These are phyloP conservation scores for Phaeodactylum tricornutum DNA, from an alignment of 108 stramenopile genomes.

Conservation along the genomic window DNA sequence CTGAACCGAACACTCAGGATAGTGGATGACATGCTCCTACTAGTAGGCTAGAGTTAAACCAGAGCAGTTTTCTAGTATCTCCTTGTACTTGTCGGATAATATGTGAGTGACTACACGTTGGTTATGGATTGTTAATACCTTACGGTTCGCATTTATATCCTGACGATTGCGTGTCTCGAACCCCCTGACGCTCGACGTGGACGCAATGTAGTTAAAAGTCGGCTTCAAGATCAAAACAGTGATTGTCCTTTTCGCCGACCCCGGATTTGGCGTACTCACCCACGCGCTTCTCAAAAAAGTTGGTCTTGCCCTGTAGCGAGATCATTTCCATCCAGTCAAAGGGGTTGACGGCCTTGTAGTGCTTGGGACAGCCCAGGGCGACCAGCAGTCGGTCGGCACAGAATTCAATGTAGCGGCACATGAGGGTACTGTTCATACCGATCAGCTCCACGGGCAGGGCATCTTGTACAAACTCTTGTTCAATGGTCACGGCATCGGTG, in stretches of 20 bases:
- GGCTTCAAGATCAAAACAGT: slow-evolving; percentile 79
- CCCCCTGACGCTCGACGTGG: too few species aligned
- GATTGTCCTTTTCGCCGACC: slow-evolving; percentile 83
- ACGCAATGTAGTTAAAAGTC: slow-evolving; percentile 88
- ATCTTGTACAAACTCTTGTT: slow-evolving; percentile 96
- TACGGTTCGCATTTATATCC: too few species aligned
- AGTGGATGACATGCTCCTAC: too few species aligned
- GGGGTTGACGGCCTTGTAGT: slow-evolving; percentile 87
- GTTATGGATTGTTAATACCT: too few species aligned
- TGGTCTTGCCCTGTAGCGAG: slow-evolving; percentile 96
- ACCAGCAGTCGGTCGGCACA: slow-evolving; percentile 95
- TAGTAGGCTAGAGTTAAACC: too few species aligned
- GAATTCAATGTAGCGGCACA: slow-evolving; percentile 99
- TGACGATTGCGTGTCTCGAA: too few species aligned
- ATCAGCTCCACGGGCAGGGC: slow-evolving; percentile 98
- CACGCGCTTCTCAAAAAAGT: slow-evolving; percentile 96
- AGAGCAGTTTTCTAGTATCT: too few species aligned
- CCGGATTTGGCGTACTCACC: slow-evolving; percentile 94
- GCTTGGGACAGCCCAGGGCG: slow-evolving; percentile 76
- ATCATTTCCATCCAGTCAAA: slow-evolving; percentile 99
- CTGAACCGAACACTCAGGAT: too few species aligned
- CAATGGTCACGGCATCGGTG: slow-evolving; percentile 93
- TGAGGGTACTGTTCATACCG: slow-evolving; percentile 97
- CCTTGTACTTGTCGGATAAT: too few species aligned
- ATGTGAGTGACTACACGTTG: too few species aligned